Evolutionary conservation across 2,329 filamentous ascomycete genomes (phyloP).

Genomic region (Pseudogymnoascus sp.): DNA sequence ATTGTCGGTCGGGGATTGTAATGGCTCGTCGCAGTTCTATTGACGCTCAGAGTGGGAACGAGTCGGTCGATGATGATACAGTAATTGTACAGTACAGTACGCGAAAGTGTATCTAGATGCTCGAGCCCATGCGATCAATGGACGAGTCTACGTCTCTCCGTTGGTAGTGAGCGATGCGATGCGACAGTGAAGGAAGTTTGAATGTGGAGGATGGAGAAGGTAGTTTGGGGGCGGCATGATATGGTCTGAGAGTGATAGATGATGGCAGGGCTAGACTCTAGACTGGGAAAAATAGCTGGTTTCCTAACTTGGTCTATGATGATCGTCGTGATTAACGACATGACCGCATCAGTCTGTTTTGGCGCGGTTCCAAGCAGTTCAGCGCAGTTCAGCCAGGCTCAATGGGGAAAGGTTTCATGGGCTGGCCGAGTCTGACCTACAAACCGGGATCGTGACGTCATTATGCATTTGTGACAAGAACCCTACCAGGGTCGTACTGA

Average conservation of each 20-base stretch:
- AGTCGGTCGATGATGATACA: neutral
- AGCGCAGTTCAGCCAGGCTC: neutral
- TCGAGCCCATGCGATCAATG: neutral
- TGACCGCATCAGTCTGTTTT: conserved; percentile 1
- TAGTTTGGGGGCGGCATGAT: neutral
- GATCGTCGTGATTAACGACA: neutral
- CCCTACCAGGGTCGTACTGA: neutral
- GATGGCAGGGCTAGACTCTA: conserved; percentile 1
- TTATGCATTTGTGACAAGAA: neutral
- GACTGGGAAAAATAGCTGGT: conserved; percentile 3
- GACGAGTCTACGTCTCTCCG: neutral
- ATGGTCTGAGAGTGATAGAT: neutral
- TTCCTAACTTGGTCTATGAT: conserved; percentile 2
- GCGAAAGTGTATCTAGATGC: neutral
- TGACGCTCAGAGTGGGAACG: neutral
- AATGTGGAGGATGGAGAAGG: neutral
- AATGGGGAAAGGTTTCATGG: neutral
- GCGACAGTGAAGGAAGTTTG: neutral
- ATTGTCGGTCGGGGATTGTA: neutral
- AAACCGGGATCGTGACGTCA: neutral
- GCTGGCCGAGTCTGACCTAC: neutral
- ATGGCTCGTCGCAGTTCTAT: neutral
- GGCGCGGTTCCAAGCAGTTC: neutral
- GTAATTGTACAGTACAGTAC: neutral
- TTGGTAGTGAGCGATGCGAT: neutral